These are phyloP conservation scores for Thuidium tamariscinum DNA, from an alignment of 225 moss, liverwort and hornwort genomes.

Conservation along the genomic window DNA sequence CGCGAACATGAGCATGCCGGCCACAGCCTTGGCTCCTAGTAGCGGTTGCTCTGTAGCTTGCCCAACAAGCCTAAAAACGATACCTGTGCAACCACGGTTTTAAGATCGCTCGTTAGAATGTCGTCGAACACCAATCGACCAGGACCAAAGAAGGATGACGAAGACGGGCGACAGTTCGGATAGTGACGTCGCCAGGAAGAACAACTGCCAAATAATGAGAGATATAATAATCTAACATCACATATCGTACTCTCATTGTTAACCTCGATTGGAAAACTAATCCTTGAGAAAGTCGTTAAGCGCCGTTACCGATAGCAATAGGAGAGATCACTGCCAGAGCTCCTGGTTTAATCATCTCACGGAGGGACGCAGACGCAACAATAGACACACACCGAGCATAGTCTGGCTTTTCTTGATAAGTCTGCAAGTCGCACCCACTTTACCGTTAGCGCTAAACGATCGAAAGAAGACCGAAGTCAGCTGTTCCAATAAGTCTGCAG, in stretches of 20 bases:
- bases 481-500: background rate
- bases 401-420: conserved; percentile 94
- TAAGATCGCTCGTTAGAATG: background rate
- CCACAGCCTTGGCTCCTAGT: conserved; percentile 90
- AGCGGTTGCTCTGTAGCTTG: conserved; percentile 74
- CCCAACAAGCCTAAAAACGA: conserved; percentile 64
- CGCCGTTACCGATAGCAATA: conserved; percentile 50
- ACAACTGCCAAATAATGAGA: background rate
- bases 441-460: background rate
- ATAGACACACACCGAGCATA: conserved; percentile 94
- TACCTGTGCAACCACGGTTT: conserved; percentile 24
- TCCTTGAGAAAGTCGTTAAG: background rate
- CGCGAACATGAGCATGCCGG: conserved; percentile 98
- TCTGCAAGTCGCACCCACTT: conserved; percentile 35
- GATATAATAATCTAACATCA: background rate
- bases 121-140: background rate
- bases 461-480: background rate
- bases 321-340: conserved; percentile 89
- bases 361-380: conserved; percentile 88
- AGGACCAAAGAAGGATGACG: background rate
- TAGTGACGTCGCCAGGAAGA: background rate
- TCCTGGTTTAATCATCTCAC: conserved; percentile 99
- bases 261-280: background rate
- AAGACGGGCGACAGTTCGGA: background rate
- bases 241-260: background rate